These are phyloP conservation scores for Penicillium sp. DNA, from an alignment of 2,329 filamentous ascomycete genomes.

Conservation along the genomic window DNA sequence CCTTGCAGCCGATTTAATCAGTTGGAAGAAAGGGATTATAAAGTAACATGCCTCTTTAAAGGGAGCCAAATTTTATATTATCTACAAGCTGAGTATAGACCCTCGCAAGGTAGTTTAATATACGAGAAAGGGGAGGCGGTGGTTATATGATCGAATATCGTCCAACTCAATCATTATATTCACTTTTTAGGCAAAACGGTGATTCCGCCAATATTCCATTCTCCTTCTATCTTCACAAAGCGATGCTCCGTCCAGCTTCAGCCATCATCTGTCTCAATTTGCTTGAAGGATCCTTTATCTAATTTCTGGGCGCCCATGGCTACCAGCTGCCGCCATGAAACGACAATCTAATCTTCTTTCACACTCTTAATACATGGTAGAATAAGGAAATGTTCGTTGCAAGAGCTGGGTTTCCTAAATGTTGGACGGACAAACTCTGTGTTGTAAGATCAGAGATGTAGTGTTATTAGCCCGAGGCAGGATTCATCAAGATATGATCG, in stretches of 20 bases:
- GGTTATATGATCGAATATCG: no score
- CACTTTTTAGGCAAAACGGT: background rate
- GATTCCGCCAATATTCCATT: background rate
- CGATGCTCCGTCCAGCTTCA: background rate
- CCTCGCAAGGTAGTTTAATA: no score
- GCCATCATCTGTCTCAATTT: background rate
- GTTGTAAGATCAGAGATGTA: background rate
- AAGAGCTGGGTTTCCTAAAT: background rate
- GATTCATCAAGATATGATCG: no score
- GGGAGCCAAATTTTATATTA: no score
- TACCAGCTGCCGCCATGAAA: conserved; percentile 26
- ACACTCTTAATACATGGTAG: conserved; percentile 25
- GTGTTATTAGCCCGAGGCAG: background rate
- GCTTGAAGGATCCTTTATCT: no score
- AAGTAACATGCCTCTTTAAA: no score
- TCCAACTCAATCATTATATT: no score
- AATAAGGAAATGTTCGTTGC: conserved; percentile 26
- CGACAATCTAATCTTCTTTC: no score
- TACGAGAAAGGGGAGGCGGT: no score
- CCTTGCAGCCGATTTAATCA: no score
- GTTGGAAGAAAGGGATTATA: no score
- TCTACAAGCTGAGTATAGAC: no score
- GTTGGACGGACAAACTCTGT: background rate
- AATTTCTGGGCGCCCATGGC: conserved; percentile 15
- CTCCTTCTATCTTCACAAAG: background rate